Evolutionary conservation across 1,284 basidiomycete species (phyloP), one percentile per base, ranked within the genome.

Genomic region (Sanghuangporus weigelae): DNA sequence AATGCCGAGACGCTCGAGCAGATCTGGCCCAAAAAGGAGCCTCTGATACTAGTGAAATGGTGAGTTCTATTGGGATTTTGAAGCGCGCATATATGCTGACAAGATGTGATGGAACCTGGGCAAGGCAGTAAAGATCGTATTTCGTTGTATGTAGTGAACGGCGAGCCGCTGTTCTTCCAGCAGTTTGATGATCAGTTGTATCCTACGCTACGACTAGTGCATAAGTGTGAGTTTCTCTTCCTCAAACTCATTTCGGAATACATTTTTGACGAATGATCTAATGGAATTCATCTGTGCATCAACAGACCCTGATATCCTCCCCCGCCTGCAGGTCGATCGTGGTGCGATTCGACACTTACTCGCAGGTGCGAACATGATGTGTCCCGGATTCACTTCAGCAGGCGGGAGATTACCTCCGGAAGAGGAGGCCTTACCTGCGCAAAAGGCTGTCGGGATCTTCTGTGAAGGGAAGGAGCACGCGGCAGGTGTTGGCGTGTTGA

Each of bases 1-100:
- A 86, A 86, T 68, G 83, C 83, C 55, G 92, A 91, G 67, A 85
- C 86, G 1, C 79, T 99, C 23, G 97, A 99, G 73, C 84, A 85
- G 70, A 86, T 99, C 63, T 98, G 97, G 97, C 95, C 96, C 12
- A 99, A 99, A 89, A 99, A 99, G 82, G 96, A 98, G 78, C 81
- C 89, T 1, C 80, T 98, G 54, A 90, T 92, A 7, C 87, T 92
- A 69, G 92, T 96, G 66, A 99, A 98, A 82, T 98, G 95, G 96
- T 97, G 71, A 73, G 38, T 23, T 59, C 51, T 62, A 2, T n/a
- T 19, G 44, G 1, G 44, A 46, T 5, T 2, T 21, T 46, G 44
- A 42, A 7, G 21, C 6, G 44, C 21, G n/a, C 11, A 46, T 14
- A 7, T 55, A 40, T 57, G 35, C 42, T 46, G 11, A 59, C 66